phyloP scores from a whole-genome alignment of 257 asterid species.

The Gardenia jasminoides region DNA sequence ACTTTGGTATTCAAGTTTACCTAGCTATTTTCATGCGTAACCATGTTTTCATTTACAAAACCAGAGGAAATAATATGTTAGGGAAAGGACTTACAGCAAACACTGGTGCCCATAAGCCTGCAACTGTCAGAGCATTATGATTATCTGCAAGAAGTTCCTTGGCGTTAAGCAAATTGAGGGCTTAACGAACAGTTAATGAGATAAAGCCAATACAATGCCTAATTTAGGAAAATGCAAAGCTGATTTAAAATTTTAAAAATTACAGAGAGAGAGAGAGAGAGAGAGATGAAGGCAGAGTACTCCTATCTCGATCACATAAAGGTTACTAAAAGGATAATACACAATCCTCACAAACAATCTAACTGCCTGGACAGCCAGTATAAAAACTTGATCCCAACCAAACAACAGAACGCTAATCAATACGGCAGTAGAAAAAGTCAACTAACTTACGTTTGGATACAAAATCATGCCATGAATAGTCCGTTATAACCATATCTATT shows the following conservation, averaged over 20 bases:
- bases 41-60: neutral
- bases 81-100: slow-evolving; percentile 59
- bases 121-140: slow-evolving; percentile 74
- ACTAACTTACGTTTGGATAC: slow-evolving; percentile 65
- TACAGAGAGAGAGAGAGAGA: neutral
- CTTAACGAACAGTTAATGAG: neutral
- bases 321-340: neutral
- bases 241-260: neutral
- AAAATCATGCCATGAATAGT: slow-evolving; percentile 90
- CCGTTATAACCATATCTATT: slow-evolving; percentile 35
- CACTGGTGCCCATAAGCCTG: slow-evolving; percentile 95
- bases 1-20: neutral
- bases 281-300: neutral
- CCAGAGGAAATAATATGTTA: slow-evolving; percentile 16
- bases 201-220: neutral
- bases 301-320: neutral
- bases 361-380: neutral
- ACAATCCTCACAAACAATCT: neutral
- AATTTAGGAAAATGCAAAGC: neutral
- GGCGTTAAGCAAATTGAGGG: slow-evolving; percentile 8
- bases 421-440: neutral
- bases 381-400: neutral
- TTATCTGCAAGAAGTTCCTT: slow-evolving; percentile 61
- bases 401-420: neutral
- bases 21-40: neutral